Conservation (phyloP, 2,329 filamentous ascomycete genomes). For the Scopulariopsis brevicaulis region DNA sequence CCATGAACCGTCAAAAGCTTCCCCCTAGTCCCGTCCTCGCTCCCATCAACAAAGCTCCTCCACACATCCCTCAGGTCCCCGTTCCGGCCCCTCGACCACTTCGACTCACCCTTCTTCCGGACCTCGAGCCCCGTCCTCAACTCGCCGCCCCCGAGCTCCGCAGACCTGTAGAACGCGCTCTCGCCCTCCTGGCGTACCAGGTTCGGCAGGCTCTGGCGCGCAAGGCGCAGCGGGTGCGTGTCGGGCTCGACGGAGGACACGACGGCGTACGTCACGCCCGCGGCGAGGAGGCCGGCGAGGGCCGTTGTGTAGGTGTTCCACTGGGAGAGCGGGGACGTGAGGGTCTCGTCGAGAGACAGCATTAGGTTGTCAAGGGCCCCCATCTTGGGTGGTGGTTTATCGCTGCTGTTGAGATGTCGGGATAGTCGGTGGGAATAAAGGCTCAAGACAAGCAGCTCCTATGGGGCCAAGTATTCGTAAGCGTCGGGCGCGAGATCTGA, state of each 20-base stretch:
- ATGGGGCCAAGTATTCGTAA: neutral
- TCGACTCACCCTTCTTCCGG: slow-evolving; percentile 66
- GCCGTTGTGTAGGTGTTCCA: slow-evolving; percentile 74
- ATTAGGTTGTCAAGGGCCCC: slow-evolving; percentile 42
- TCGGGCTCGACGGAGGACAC: slow-evolving; percentile 70
- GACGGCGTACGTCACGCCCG: slow-evolving; percentile 60
- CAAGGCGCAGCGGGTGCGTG: slow-evolving; percentile 81
- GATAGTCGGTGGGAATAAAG: neutral
- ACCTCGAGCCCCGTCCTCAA: slow-evolving; percentile 70
- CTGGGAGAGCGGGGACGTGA: slow-evolving; percentile 59
- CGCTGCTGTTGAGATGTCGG: neutral
- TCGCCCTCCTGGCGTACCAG: slow-evolving; percentile 74
- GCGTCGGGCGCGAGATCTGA: neutral
- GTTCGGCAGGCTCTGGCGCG: slow-evolving; percentile 69
- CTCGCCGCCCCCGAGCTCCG: slow-evolving; percentile 75
- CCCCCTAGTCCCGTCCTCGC: slow-evolving; percentile 53
- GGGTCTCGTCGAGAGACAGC: slow-evolving; percentile 41
- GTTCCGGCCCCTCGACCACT: slow-evolving; percentile 73
- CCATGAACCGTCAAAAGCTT: slow-evolving; percentile 72
- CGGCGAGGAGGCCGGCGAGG: slow-evolving; percentile 54
- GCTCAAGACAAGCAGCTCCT: neutral
- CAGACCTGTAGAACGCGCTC: slow-evolving; percentile 77
- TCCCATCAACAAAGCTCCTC: slow-evolving; percentile 58
- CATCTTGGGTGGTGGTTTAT: slow-evolving; percentile 17
- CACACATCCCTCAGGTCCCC: slow-evolving; percentile 90